Base-by-base conservation (phyloP, 2,329 filamentous ascomycete genomes). In the Venturia carpophila region DNA sequence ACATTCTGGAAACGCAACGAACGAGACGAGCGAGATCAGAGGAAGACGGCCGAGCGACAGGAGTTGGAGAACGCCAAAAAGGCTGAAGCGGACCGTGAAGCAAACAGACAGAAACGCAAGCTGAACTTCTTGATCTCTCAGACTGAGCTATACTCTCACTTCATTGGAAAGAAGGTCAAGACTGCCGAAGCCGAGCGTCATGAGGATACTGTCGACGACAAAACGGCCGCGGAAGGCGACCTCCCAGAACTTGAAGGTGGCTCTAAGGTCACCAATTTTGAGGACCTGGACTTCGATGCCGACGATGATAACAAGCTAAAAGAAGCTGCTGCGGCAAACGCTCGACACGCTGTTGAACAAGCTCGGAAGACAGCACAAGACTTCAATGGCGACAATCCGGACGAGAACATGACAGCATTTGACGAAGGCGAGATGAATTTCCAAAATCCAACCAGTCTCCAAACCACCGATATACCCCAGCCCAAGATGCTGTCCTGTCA, bases 1-100 rank as follows among this genome's bases (percentile, higher is more conserved):
- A 87, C 90, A 66, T 99, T 97, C 83, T 99, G 94, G 94, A 97
- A 97, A 79, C 89, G 93, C 66, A 99, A 99, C 75, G 94, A 99
- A 76, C 89, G 93, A 64, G 94, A 99, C 74, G 94, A 99, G 75
- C 90, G 94, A 67, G 94, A 99, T 75, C 82, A 95, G 69, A 88
- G 94, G 70, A 95, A 96, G 79, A 87, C 92, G 63, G 94, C 94
- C 5, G 94, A 99, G 80, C 91, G 89, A 75, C 92, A 96, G 75
- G 94, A 97, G 78, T 84, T 99, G 60, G 94, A 99, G 75, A 95
- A 94, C 72, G 94, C 94, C 21, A 92, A 94, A 77, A 95, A 93
- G 78, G 92, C 93, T 67, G 94, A 99, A 80, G 94, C 94, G 5
- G 94, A 97, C 71, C 92, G 95, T 69, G 94, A 99, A 83, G 92